Evolutionary conservation across 2,329 filamentous ascomycete species (phyloP).

Genomic region (Salinomyces thailandicus): DNA sequence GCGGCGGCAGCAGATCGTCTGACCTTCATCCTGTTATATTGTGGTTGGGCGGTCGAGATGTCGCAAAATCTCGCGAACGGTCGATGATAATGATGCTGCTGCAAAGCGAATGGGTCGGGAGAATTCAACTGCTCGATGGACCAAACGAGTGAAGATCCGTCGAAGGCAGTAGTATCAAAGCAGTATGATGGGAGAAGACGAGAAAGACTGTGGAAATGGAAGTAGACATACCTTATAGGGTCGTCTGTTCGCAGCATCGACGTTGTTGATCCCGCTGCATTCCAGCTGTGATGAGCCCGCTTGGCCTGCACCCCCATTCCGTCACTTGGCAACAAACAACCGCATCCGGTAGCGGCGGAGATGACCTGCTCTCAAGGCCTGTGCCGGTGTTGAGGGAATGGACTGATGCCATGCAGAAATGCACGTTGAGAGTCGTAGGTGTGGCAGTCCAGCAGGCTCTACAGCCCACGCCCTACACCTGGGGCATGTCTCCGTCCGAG

Average conservation of each 20-base stretch:
- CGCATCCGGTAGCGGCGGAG: conserved; percentile 15
- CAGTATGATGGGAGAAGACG: conserved; percentile 11
- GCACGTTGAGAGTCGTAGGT: too few species aligned
- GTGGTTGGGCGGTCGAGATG: too few species aligned
- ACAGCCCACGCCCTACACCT: too few species aligned
- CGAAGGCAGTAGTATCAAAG: conserved; percentile 17
- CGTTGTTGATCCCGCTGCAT: conserved; percentile 22
- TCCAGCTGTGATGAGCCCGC: conserved; percentile 16
- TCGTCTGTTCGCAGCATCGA: conserved; percentile 15
- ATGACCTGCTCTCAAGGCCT: too few species aligned
- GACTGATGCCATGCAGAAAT: too few species aligned
- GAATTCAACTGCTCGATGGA: conserved; percentile 9
- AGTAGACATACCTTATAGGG: conserved; percentile 18
- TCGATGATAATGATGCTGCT: conserved; percentile 3
- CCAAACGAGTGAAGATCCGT: conserved; percentile 24
- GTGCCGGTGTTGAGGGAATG: too few species aligned
- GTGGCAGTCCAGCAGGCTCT: too few species aligned
- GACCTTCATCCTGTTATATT: conserved; percentile 19
- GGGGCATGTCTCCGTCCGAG: too few species aligned
- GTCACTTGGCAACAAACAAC: conserved; percentile 20
- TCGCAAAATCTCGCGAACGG: conserved; percentile 1
- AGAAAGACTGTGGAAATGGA: conserved; percentile 6
- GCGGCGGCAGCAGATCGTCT: conserved; percentile 14
- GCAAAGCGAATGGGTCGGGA: conserved; percentile 4
- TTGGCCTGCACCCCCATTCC: conserved; percentile 18